Evolutionary conservation across 805 yeast species (phyloP).

Genomic region (Candida tammaniensis): DNA sequence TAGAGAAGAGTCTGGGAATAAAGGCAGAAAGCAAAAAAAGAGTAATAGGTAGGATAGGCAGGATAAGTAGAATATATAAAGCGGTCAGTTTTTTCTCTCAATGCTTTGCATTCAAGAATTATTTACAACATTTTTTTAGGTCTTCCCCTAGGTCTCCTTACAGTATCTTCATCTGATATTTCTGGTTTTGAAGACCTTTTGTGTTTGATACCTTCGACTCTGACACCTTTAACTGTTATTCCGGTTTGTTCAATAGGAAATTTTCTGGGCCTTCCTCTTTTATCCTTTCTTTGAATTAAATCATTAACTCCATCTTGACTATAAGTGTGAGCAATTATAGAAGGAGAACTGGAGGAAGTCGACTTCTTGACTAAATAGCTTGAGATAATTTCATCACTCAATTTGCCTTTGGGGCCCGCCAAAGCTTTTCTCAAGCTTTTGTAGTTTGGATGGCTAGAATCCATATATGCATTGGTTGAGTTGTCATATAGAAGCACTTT

Average conservation of each 20-base stretch:
- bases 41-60: too few relatives aligned
- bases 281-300: conserved; percentile 38
- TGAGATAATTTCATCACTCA: conserved; percentile 6
- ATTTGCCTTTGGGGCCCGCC: conserved; percentile 7
- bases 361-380: conserved; percentile 6
- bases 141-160: conserved; percentile 15
- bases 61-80: too few relatives aligned
- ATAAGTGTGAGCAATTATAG: conserved; percentile 11
- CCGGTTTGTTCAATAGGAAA: conserved; percentile 47
- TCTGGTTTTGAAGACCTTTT: conserved; percentile 4
- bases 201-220: conserved; percentile 34
- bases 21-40: too few relatives aligned
- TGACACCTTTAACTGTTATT: conserved; percentile 40
- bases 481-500: conserved; percentile 40
- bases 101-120: too few relatives aligned
- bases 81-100: too few relatives aligned
- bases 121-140: conserved; percentile 10
- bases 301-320: conserved; percentile 33
- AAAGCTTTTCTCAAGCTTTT: conserved; percentile 32
- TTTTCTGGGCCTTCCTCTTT: conserved; percentile 51
- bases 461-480: conserved; percentile 38
- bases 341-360: neutral
- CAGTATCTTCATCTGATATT: neutral
- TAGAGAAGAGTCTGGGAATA: too few relatives aligned
- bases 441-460: conserved; percentile 40